Base-by-base conservation (phyloP, 148 eudicot species). In the Nepenthes mirabilis region DNA sequence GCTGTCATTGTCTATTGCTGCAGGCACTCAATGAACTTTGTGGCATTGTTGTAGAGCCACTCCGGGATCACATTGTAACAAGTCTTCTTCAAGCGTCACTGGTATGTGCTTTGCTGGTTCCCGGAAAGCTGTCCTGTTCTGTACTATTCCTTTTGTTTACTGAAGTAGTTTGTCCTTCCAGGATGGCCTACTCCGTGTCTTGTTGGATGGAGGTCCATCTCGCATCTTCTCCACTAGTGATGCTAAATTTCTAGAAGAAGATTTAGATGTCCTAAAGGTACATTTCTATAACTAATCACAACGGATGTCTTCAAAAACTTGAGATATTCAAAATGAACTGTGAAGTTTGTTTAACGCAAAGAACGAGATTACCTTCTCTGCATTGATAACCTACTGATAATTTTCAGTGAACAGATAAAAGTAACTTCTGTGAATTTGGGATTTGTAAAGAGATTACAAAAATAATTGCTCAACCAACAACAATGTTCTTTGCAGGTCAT, bases 81-180 rank as follows among this genome's bases (percentile, higher is more conserved):
- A 82, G 97, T 58, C 97, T 94, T 56, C 97, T 94, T 63, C 99
- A 94, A 74, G 95, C 99, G 63, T 86, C 97, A 55, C 75, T 94
- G 80, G 99, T 94, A 36, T 64, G 87, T 69, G 36, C 35, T 54
- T 34, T 33, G 3, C 35, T 55, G 36, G 58, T 55, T 55, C 32
- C 58, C 33, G 11, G 36, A 10, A 14, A 55, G 2, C 10, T 55
- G 51, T 51, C 43, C 43, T 67, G 14, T 33, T 32, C 35, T 43
- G 2, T 32, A 36, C 8, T 34, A 47, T 34, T 56, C n/a, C 65
- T 62, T 1, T 59, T 48, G 55, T 55, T n/a, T 43, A 70, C 43
- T 52, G 13, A 55, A 67, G 43, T 47, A 14, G 23, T 13, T 61
- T 23, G 43, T 45, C 64, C 52, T 61, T 51, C 56, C 83, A 94